Conservation (phyloP, 768 basidiomycete genomes). For the Leucosporidium scottii region DNA sequence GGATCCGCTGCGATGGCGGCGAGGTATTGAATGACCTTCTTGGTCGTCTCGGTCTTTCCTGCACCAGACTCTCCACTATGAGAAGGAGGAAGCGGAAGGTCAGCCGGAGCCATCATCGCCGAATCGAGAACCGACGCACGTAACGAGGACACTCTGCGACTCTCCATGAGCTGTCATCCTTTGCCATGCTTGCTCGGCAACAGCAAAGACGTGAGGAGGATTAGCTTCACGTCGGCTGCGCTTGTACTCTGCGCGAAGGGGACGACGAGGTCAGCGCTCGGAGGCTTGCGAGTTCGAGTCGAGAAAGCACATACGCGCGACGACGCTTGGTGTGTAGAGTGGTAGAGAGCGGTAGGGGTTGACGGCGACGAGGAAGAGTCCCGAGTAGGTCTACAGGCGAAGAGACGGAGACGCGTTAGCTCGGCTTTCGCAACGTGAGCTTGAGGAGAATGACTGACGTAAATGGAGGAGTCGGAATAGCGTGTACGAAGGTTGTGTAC, state of each 20-base stretch:
- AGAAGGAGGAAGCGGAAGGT: background rate
- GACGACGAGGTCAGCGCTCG: conserved; percentile 29
- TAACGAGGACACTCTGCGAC: conserved; percentile 88
- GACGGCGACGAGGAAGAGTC: conserved; percentile 94
- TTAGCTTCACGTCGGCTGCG: conserved; percentile 78
- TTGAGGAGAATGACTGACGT: conserved; percentile 53
- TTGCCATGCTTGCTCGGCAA: conserved; percentile 95
- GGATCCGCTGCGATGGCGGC: conserved; percentile 85
- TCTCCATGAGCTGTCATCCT: conserved; percentile 97
- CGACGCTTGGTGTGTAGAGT: conserved; percentile 77
- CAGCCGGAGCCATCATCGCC: conserved; percentile 24
- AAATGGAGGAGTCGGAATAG: conserved; percentile 85
- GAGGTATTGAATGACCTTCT: conserved; percentile 98
- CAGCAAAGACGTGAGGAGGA: conserved; percentile 92
- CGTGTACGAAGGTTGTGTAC: conserved; percentile 92
- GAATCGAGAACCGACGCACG: conserved; percentile 52
- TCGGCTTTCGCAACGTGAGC: conserved; percentile 23
- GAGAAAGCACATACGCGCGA: conserved; percentile 59
- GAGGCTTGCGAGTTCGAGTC: background rate
- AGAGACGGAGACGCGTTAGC: background rate
- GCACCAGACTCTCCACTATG: conserved; percentile 96
- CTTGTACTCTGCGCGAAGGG: conserved; percentile 54
- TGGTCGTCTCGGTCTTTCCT: conserved; percentile 94
- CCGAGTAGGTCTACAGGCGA: conserved; percentile 70
- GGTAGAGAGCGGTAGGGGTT: conserved; percentile 93